Percentiles rank a stretch among this genome's conserved stretches.
Conservation (phyloP, 2,329 filamentous ascomycete genomes). For the Sporothrix brasiliensis region DNA sequence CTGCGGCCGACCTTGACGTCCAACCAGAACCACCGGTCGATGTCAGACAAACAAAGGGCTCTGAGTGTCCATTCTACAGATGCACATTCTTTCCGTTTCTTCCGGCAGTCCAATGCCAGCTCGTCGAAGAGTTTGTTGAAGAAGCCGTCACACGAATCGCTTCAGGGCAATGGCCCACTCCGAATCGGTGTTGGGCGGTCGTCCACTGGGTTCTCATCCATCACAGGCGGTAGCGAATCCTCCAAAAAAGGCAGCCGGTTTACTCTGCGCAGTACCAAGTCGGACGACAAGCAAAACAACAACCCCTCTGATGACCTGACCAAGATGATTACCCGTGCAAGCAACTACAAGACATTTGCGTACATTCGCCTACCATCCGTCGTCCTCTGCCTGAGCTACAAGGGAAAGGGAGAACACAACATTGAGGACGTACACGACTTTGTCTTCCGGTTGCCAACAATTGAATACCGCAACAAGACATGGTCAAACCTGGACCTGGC, state of each 20-base stretch:
- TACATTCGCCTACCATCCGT: conserved; percentile 95
- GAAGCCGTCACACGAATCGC: conserved; percentile 61
- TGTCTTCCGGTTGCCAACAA: conserved; percentile 89
- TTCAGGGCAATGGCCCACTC: conserved; percentile 49
- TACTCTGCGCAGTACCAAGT: conserved; percentile 54
- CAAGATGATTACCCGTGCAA: conserved; percentile 94
- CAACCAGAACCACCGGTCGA: conserved; percentile 44
- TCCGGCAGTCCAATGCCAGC: conserved; percentile 46
- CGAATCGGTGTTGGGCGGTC: conserved; percentile 53
- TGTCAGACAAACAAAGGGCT: conserved; percentile 50
- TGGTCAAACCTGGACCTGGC: conserved; percentile 98
- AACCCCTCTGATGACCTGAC: conserved; percentile 77
- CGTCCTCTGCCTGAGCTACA: conserved; percentile 93
- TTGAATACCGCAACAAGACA: conserved; percentile 98
- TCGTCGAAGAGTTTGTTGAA: conserved; percentile 43
- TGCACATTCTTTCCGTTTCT: conserved; percentile 56
- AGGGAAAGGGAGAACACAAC: conserved; percentile 93
- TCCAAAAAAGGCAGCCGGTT: conserved; percentile 59
- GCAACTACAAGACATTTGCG: conserved; percentile 95
- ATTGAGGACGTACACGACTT: conserved; percentile 97
- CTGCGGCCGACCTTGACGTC: conserved; percentile 79
- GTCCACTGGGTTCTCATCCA: conserved; percentile 50
- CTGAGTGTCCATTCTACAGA: conserved; percentile 55
- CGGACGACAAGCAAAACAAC: conserved; percentile 49
- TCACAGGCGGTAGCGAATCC: conserved; percentile 38